A percentile compares a stretch with the other conserved stretches of the same genome.
Evolutionary conservation across 176 grass and related monocot genomes (phyloP).

Genomic region (Typha latifolia): DNA sequence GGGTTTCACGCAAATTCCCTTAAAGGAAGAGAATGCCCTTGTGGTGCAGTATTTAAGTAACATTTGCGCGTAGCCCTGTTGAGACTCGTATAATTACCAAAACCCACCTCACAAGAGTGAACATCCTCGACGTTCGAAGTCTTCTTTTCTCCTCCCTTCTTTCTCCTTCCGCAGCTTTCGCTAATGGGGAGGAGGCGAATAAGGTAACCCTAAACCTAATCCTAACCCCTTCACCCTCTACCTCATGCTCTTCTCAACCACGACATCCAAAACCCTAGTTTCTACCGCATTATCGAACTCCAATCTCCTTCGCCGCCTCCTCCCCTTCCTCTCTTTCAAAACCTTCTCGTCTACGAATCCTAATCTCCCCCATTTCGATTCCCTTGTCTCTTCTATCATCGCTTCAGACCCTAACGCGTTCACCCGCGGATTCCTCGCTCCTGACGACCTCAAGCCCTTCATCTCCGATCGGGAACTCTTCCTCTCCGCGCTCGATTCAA

Average conservation of each 20-base stretch:
- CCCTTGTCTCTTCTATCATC: constrained; percentile 18
- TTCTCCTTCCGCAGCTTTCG: background rate
- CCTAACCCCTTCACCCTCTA: background rate
- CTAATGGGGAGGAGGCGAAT: constrained; percentile 24
- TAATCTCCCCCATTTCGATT: background rate
- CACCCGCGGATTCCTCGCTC: constrained; percentile 9
- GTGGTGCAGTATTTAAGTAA: too few relatives aligned
- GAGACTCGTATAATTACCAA: too few relatives aligned
- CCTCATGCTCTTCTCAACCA: constrained; percentile 22
- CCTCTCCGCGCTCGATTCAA: constrained; percentile 22
- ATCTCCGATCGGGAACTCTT: constrained; percentile 20
- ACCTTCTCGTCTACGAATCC: background rate
- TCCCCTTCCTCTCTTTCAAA: constrained; percentile 17
- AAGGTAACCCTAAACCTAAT: constrained; percentile 14
- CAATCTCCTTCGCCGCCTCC: background rate
- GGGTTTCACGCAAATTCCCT: too few relatives aligned
- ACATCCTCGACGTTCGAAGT: background rate
- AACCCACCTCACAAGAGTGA: too few relatives aligned
- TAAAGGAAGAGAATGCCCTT: too few relatives aligned
- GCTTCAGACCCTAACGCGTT: constrained; percentile 15
- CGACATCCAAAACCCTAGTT: constrained; percentile 1
- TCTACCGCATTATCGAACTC: constrained; percentile 1
- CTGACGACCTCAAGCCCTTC: constrained; percentile 16
- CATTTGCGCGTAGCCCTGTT: too few relatives aligned
- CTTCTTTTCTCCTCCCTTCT: background rate